Base-by-base conservation (phyloP, 2,329 filamentous ascomycete genomes). In the Acrocalymma vagum region DNA sequence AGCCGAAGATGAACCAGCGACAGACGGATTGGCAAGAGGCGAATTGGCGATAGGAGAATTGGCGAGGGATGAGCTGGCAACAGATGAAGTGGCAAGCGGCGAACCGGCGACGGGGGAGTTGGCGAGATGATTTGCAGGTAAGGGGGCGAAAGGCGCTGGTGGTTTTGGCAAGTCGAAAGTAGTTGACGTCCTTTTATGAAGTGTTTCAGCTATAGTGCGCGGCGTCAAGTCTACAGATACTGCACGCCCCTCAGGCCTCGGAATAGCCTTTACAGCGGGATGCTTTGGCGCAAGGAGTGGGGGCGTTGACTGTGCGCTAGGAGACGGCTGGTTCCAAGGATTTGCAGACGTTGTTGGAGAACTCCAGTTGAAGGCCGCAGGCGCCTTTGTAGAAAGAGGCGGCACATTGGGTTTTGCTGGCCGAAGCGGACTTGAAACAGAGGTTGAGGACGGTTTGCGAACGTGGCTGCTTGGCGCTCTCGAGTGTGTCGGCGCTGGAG, bases 361-460 rank as follows among this genome's bases (percentile, higher is more conserved):
- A 27, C 65, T 68, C 67, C 67, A 70, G 31, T 57, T 57, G 42
- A 71, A 71, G 1, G 65, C 61, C 38, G 57, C 53, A 1, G 60
- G 45, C 8, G 42, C 38, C 20, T 51, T 51, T 1, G 57, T 53
- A 13, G 60, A 43, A 7, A 63, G 13, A 3, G 58, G 53, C 14
- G 53, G 55, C 16, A 58, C 36, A 11, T 30, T 53, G 29, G 61
- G 51, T 36, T 56, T 55, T 3, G 37, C 49, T 14, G 53, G 48
- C 24, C 34, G 40, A 25, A 38, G 49, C 9, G 47, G 38, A 34
- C 51, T 58, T 7, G 55, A 40, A 1, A 40, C 38, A 13, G 58
- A 48, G 5, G 52, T 30, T 6, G 57, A 51, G 2, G 63, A 59
- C 23, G 59, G 53, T 17, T 59, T 58, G 8, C 62, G 58, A 5